Base-by-base conservation (phyloP, 2,329 filamentous ascomycete species). In the Neospermospora avenae region DNA sequence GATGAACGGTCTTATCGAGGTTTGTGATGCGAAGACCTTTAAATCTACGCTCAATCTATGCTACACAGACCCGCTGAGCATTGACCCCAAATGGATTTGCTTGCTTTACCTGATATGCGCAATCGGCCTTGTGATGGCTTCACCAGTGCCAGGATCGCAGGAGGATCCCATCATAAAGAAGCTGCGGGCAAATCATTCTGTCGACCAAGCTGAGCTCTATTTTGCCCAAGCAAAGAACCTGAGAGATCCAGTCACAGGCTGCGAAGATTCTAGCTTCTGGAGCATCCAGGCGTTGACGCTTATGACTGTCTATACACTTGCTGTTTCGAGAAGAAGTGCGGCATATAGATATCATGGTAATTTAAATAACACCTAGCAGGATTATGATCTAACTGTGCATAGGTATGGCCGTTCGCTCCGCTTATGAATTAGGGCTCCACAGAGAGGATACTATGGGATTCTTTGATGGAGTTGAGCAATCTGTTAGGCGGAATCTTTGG, bases 201-300 rank as follows among this genome's bases (percentile, higher is more conserved):
- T 77, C 1, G 80, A 83, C 63, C 77, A 81, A 64, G 82, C 84
- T n/a, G 85, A 88, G 64, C 73, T 82, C 11, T 87, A 88, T 69
- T 89, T 85, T 67, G 74, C 79, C 16, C 84, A 80, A 63, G 85
- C 85, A 4, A 84, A 81, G 64, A 77, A 75, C 44, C 74, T 87
- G 16, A 74, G 53, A 37, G 77, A 80, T 57, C 77, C 77, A 8
- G 71, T 76, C 56, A 74, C 72, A 3, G 77, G 82, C 0, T 80
- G 86, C 51, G 84, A 87, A 67, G 82, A 87, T 66, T 82, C 81
- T 22, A 81, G 86, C 58, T 81, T 88, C 60, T 87, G 84, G 82
- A 84, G 83, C 13, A 79, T 89, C 49, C 85, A 88, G 68, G 84
- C 84, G 2, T 74, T 88, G 45, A 73, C 83, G 0, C 73, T 89